These are phyloP conservation scores for Fomitopsis pulvina DNA, from an alignment of 768 basidiomycete genomes.

Conservation along the genomic window DNA sequence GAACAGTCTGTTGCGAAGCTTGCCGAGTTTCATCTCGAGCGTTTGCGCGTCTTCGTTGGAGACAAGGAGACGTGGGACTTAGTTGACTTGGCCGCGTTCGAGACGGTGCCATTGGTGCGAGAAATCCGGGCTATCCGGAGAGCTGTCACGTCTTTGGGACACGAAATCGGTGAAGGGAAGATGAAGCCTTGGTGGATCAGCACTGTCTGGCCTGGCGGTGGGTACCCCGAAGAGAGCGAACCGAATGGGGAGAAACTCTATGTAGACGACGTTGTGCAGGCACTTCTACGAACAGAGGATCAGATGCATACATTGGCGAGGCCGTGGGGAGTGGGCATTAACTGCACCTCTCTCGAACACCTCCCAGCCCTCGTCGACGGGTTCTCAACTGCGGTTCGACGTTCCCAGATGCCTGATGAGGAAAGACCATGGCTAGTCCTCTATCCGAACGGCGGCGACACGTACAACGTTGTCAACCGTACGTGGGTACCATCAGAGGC, in stretches of 20 bases:
- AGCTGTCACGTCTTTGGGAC: conserved; percentile 40
- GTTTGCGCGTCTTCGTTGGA: conserved; percentile 47
- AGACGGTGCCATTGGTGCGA: conserved; percentile 64
- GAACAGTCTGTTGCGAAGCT: conserved; percentile 43
- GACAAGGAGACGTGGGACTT: conserved; percentile 44
- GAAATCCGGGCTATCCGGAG: conserved; percentile 61
- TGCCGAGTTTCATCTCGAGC: conserved; percentile 53
- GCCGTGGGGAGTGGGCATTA: conserved; percentile 63
- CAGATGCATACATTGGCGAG: conserved; percentile 7
- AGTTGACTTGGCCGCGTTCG: conserved; percentile 67
- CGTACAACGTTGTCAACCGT: conserved; percentile 41
- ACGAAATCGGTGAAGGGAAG: conserved; percentile 4
- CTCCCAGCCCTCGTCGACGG: conserved; percentile 34
- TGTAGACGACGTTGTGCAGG: conserved; percentile 37
- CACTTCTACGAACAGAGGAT: conserved; percentile 23
- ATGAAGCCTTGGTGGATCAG: conserved; percentile 74
- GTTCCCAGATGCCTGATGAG: conserved; percentile 8
- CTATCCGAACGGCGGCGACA: conserved; percentile 65
- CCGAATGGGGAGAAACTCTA: conserved; percentile 20
- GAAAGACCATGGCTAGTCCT: conserved; percentile 44
- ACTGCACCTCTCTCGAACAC: conserved; percentile 53
- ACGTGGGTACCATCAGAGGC: conserved; percentile 27
- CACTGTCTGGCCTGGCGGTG: conserved; percentile 50
- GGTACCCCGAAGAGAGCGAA: conserved; percentile 34
- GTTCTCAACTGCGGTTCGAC: conserved; percentile 23